These are phyloP conservation scores for Phylloporus scabripes DNA, from an alignment of 768 basidiomycete genomes.

Conservation along the genomic window DNA sequence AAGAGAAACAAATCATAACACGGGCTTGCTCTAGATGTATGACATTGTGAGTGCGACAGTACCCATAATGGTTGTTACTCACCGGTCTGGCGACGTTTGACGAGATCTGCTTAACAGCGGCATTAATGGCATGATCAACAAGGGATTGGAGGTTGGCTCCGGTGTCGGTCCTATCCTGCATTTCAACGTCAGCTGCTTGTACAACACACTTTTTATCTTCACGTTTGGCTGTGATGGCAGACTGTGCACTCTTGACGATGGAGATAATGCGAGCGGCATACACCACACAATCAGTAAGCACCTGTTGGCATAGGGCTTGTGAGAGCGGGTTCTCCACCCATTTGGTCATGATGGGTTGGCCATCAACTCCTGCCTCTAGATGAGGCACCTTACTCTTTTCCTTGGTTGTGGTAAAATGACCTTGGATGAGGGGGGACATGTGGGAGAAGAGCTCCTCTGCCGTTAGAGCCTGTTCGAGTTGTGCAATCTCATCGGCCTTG, in stretches of 20 bases:
- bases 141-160: too few relatives aligned
- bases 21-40: too few relatives aligned
- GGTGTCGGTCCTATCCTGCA: background rate
- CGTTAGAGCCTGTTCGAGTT: background rate
- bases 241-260: background rate
- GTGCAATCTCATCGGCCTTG: background rate
- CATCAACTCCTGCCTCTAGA: background rate
- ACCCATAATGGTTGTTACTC: too few relatives aligned
- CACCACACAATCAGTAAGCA: background rate
- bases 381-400: background rate
- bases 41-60: too few relatives aligned
- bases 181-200: background rate
- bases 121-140: too few relatives aligned
- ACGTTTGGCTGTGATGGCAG: accelerated
- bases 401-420: too few relatives aligned
- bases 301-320: background rate
- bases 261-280: background rate
- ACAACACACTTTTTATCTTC: background rate
- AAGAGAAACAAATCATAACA: too few relatives aligned
- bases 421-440: background rate
- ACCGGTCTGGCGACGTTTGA: too few relatives aligned
- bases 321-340: background rate
- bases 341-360: background rate
- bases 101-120: too few relatives aligned
- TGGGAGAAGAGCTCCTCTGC: background rate